Conservation (phyloP, 768 basidiomycete species). For the Lentinula sp. region DNA sequence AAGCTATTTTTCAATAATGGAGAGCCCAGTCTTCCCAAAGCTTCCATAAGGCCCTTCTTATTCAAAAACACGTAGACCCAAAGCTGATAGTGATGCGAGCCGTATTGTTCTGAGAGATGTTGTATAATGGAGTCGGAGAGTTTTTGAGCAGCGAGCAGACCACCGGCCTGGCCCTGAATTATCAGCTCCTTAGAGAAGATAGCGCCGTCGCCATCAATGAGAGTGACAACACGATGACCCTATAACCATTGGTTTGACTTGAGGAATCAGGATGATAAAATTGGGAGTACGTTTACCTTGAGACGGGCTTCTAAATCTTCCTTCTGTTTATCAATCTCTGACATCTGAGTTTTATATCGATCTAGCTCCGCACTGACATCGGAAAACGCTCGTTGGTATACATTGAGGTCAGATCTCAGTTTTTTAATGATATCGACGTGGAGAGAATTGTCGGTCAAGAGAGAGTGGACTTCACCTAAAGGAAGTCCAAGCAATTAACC, state of each 20-base stretch:
- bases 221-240: conserved; percentile 35
- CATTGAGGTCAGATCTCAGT: conserved; percentile 4
- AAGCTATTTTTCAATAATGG: conserved; percentile 29
- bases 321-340: conserved; percentile 25
- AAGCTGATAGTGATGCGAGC: conserved; percentile 40
- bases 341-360: conserved; percentile 19
- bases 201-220: conserved; percentile 62
- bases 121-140: conserved; percentile 18
- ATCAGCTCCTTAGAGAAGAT: conserved; percentile 55
- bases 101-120: background rate
- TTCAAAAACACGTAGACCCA: conserved; percentile 62
- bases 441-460: conserved; percentile 25
- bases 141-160: conserved; percentile 46
- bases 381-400: conserved; percentile 5
- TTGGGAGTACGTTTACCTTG: background rate
- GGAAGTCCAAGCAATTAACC: background rate
- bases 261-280: background rate
- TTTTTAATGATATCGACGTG: conserved; percentile 13
- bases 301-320: conserved; percentile 14
- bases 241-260: background rate
- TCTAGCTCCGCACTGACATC: conserved; percentile 2
- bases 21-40: conserved; percentile 30
- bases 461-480: conserved; percentile 31
- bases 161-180: conserved; percentile 49
- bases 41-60: conserved; percentile 51